Base-by-base conservation (phyloP, 495 filamentous ascomycete genomes). In the Penicillium atrosanguineum region DNA sequence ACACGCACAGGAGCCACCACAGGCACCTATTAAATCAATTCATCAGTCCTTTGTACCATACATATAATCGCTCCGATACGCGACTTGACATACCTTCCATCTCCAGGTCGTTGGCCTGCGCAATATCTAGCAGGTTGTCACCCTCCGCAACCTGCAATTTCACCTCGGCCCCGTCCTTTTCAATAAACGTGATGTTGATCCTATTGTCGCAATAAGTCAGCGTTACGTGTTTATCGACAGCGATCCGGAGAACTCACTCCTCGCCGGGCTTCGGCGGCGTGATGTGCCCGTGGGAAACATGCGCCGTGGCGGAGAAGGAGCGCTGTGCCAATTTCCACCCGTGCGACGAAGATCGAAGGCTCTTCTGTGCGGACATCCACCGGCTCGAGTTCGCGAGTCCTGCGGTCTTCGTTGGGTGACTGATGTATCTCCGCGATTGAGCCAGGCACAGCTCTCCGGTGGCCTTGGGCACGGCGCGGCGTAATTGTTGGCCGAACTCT, bases 1-100 rank as follows among this genome's bases (percentile, higher is more conserved):
- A 69, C 94, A 98, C 56, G 95, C 94, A 61, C 94, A 97, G 6
- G 89, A 95, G 16, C 94, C 94, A 31, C 93, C 94, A 63, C 94
- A 98, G 8, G 94, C 94, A 44, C 92, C 85, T 87, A 65, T 29
- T 23, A 7, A 31, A 0, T 20, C 40, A 42, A 34, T 11, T 11
- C 4, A 45, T 60, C 14, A 60, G 48, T 2, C 1, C 31, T 8
- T 20, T 16, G n/a, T 5, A 14, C 9, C 25, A 0, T 16, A 4
- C 9, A 23, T 7, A 1, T 4, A 12, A 7, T 1, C 6, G 12
- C 4, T 23, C 23, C 7, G 41, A 44, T 28, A 3, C 31, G 16
- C 19, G 23, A 19, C n/a, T 48, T 39, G 31, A 53, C 71, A 42
- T 69, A 85, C 84, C 94, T 77, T 98, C 94, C 93, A 98, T 97